Evolutionary conservation across 768 basidiomycete species (phyloP), one percentile per base, ranked within the genome.

Genomic region (Boletus reticuloceps): DNA sequence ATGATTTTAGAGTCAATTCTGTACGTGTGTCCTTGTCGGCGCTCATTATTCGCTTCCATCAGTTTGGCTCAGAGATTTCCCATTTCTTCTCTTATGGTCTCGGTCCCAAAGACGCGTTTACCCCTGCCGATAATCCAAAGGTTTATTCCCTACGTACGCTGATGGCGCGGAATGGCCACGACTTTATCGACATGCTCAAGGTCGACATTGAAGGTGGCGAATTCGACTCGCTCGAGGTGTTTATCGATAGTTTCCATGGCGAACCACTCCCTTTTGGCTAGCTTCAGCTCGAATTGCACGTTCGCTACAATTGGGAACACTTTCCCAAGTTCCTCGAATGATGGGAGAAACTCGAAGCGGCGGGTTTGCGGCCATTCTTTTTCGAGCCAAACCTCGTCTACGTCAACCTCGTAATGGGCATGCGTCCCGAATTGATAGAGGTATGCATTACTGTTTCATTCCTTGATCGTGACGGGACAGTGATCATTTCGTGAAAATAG

Each of bases 131-230:
- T 1, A 14, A 36, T 13, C 34, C 34, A 11, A 36, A 36, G 1
- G 3, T 36, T 11, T 36, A 36, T 36, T 12, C 34, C 5, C 74
- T 89, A 13, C 77, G 81, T 32, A 79, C 76, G 14, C 69, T 89
- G 51, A 85, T 90, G 85, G 71, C 45, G 36, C 41, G 51, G n/a
- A 52, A 90, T 54, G 83, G 82, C 16, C 88, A 90, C 62, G 72
- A 70, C 19, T 83, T 83, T 60, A 83, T 89, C 51, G 88, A 90
- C 59, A 78, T 90, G 58, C 79, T 88, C 53, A 85, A 88, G 68
- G 72, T 90, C 49, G 88, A 90, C 66, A 79, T 87, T 27, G 88
- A 90, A 61, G 79, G 83, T 40, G 78, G 77, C 68, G 88, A 90
- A 61, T 89, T 85, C 65, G 77, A 81, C 45, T 80, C 84, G 1